Evolutionary conservation across 352 stramenopile species (phyloP), one percentile per base, ranked within the genome.

Genomic region (Pelagophyceae sp.): DNA sequence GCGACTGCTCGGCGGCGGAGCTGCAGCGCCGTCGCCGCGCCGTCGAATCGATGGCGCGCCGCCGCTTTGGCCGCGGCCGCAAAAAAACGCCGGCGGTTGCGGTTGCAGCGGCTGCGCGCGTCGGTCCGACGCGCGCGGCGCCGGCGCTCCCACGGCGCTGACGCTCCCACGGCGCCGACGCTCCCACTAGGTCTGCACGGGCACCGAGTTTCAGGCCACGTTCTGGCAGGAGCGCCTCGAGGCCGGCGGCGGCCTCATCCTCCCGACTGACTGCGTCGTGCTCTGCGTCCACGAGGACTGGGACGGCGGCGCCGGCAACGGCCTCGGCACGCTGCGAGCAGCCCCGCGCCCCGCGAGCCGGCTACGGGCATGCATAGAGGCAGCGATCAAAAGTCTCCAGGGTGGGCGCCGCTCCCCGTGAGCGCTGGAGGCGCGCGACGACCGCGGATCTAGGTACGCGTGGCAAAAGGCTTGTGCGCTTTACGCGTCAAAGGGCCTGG

Each of bases 261-360:
- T 91, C 38, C 88, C 91, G 1, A 72, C 83, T 3, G 87, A 90
- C 80, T 89, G 90, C 70, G 95, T 96, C 85, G 94, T 99, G 40
- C 91, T 99, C 37, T 92, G 94, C 6, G 94, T 98, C 27, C 89
- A 90, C 72, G 95, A 99, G 82, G 94, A 98, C 85, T 98, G 94
- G 94, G 88, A 89, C 0, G 92, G 92, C 61, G 95, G 94, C 37
- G 95, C 95, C 38, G 95, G 95, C 72, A 99, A 99, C 83, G 94
- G 94, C 0, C 87, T 97, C 23, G 93, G 93, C 65, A 97, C 93
- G 79, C 90, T 91, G 3, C 23, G 11, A 11, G 72, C 61, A 38
- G 5, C 27, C 27, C 15, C 37, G 11, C 6, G 33, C 31, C 58
- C 19, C 31, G 31, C 29, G 29, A 75, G 6, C 27, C n/a, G 31